A percentile compares a stretch with the other conserved stretches of the same genome.
Evolutionary conservation across 805 yeast genomes (phyloP).

Genomic region (Hanseniaspora jakobsenii): DNA sequence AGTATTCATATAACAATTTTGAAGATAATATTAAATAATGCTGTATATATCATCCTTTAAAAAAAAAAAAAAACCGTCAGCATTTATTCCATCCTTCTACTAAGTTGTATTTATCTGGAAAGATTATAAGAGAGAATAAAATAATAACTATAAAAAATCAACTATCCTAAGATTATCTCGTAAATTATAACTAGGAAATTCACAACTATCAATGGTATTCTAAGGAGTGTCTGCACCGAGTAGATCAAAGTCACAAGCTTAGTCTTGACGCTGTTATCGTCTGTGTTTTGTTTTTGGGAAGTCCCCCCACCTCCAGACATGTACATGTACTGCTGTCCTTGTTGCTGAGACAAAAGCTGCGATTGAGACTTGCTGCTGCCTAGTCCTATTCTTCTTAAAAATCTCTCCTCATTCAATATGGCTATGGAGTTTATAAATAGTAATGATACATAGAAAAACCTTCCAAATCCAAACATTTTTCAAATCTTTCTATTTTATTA

Average conservation of each 20-base stretch:
- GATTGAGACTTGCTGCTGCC: constrained; percentile 11
- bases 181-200: constrained; percentile 56
- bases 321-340: constrained; percentile 4
- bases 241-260: constrained; percentile 54
- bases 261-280: constrained; percentile 38
- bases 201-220: constrained; percentile 61
- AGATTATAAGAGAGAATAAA: background rate
- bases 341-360: constrained; percentile 5
- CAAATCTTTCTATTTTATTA: no score
- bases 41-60: no score
- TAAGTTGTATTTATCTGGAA: no score
- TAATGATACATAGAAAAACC: constrained; percentile 41
- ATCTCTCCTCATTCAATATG: constrained; percentile 67
- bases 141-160: background rate
- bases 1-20: no score
- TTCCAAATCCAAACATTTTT: constrained; percentile 44
- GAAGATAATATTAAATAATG: no score
- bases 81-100: no score
- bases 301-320: constrained; percentile 26
- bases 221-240: constrained; percentile 62
- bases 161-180: constrained; percentile 54
- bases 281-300: no score
- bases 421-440: constrained; percentile 63
- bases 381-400: constrained; percentile 42
- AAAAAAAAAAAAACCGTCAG: no score